Percentiles rank a stretch among this genome's conserved stretches.
Evolutionary conservation across 129 eudicot genomes (phyloP).

Genomic region (Saussurea involucrata): DNA sequence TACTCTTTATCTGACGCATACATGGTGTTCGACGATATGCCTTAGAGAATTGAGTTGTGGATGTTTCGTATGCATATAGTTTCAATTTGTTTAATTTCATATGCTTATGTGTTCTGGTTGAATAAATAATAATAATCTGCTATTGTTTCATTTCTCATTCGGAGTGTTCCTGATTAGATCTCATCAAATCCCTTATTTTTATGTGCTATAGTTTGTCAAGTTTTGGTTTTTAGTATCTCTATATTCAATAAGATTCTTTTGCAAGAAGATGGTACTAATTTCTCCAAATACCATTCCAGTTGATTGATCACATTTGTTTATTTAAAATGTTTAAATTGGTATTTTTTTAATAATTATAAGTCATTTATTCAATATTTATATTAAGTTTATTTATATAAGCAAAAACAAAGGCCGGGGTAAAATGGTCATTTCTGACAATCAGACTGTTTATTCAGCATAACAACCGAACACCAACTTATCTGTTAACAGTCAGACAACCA

Average conservation of each 20-base stretch:
- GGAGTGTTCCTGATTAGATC: constrained; percentile 3
- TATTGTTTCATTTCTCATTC: background rate
- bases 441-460: no score
- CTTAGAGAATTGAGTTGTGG: background rate
- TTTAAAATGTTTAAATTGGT: no score
- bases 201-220: background rate
- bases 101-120: background rate
- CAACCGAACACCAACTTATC: no score
- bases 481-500: no score
- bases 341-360: no score
- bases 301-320: background rate
- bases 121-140: background rate
- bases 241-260: background rate
- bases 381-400: no score
- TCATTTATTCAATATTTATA: no score
- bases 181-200: background rate
- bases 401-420: no score
- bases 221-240: background rate
- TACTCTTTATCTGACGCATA: background rate
- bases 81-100: constrained; percentile 1
- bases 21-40: background rate
- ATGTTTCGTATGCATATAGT: background rate
- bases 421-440: no score
- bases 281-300: background rate
- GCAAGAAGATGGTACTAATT: background rate